Evolutionary conservation across 176 grass and related monocot genomes (phyloP), one percentile per base, ranked within the genome.

Genomic region (Zoysia pacifica): DNA sequence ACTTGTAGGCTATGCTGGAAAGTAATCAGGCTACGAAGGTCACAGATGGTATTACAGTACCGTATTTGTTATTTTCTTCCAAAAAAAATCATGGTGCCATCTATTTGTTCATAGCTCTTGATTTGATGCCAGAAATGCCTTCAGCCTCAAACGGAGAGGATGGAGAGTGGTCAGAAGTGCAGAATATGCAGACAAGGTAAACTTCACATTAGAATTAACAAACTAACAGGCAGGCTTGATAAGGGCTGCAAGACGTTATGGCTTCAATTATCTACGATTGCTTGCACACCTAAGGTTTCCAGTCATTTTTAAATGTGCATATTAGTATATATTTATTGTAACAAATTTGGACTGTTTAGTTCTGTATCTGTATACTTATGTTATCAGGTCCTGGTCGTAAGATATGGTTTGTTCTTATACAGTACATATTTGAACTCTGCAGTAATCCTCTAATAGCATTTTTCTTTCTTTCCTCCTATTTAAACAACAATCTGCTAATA

Each of bases 81-180:
- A 20, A 36, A 43, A 55, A 75, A 35, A 40, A 35, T 77, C 28
- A 5, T 28, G 58, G 9, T 79, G 18, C 15, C 48, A 51, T 80
- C 38, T 14, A 35, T 77, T 51, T 46, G 11, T 69, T 73, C 3
- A 80, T 59, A 19, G 72, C 48, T 47, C 65, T 42, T 70, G 8
- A 76, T 59, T 78, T 83, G 58, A 59, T 82, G 50, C 60, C 81
- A 93, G 86, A 62, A 59, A 74, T 55, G 15, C 80, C 65, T 64
- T 77, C 78, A 63, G 82, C 74, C 15, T 77, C 67, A 14, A 82
- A 89, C 38, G 88, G 62, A 69, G 76, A 94, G 35, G 38, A 74
- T 72, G 90, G 93, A 4, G 90, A 94, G 73, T 98, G 95, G 95
- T 83, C 86, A 56, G 83, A 70, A 77, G 79, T 98, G 80, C 75